Base-by-base conservation (phyloP, 1,284 basidiomycete species). In the Rugosomyces carneus region DNA sequence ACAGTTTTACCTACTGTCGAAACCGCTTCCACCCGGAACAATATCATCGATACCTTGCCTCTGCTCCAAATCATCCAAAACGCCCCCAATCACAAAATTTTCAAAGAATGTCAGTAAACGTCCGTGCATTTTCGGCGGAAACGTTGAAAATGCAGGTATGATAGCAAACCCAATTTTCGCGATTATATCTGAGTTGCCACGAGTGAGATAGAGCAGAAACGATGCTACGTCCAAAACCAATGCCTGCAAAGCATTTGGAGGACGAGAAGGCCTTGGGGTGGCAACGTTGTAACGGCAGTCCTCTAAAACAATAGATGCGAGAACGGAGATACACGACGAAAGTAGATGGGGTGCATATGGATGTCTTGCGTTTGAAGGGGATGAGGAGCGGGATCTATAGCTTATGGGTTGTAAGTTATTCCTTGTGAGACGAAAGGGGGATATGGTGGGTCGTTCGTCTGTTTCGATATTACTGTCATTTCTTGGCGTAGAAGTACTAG, bases 61-160 rank as follows among this genome's bases (percentile, higher is more conserved):
- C 15, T 58, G 59, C 24, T 57, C 58, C n/a, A 82, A 63, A 44
- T 68, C 70, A 38, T 72, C 65, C 19, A 84, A 59, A 40, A 77
- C 66, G 13, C 64, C 65, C 44, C 76, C 70, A 2, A 85, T 58
- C 13, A 86, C 61, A 27, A 69, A 68, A 20, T 74, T 71, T 49
- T 85, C 78, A 54, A 84, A 86, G 57, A 86, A 84, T 3, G 62
- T 59, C 29, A 87, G 61, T 7, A 88, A 62, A 2, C 80, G 72
- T 10, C 66, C 58, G 52, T 79, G 71, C 76, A 85, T 81, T 50
- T 72, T 72, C 26, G 62, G 56, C 11, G 63, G 70, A 60, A 86
- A 88, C 31, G 80, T 80, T 11, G 70, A 65, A 54, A 88, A 85
- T 0, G 84, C 81, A 5, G 83, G 83, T 24, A 86, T 72, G 42